phyloP scores from a whole-genome alignment of 768 basidiomycete species.

The Leccinum truebloodii region DNA sequence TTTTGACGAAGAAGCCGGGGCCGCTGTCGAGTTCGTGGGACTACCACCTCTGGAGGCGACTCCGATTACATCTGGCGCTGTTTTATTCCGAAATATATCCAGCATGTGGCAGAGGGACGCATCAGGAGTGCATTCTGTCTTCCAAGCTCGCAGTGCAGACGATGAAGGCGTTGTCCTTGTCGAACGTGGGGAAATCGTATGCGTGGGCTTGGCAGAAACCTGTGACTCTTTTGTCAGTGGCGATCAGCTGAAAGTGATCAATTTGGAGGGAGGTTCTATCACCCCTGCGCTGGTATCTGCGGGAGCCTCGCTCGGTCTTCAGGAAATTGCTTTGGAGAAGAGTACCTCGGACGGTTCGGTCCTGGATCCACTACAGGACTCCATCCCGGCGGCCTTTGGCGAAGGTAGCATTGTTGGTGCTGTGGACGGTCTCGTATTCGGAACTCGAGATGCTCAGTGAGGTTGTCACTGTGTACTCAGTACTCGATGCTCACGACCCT shows the following conservation, averaged over 20 bases:
- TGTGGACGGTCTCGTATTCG: constrained; percentile 62
- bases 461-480: constrained; percentile 13
- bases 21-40: constrained; percentile 62
- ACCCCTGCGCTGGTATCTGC: constrained; percentile 63
- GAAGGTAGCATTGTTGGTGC: constrained; percentile 53
- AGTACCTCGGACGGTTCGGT: constrained; percentile 68
- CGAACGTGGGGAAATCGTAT: constrained; percentile 53
- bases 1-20: constrained; percentile 60
- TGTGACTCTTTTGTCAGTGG: constrained; percentile 16
- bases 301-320: constrained; percentile 64
- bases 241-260: constrained; percentile 23
- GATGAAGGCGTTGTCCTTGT: constrained; percentile 45
- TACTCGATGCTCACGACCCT: constrained; percentile 6
- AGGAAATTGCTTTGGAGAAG: constrained; percentile 64
- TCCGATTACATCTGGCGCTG: constrained; percentile 30
- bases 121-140: constrained; percentile 22
- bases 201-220: constrained; percentile 34
- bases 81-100: constrained; percentile 58
- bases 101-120: constrained; percentile 33
- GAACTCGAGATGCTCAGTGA: constrained; percentile 50
- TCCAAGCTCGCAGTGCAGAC: constrained; percentile 12
- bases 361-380: constrained; percentile 44
- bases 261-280: constrained; percentile 66
- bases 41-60: constrained; percentile 61
- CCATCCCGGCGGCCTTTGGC: constrained; percentile 36